Percentiles rank a stretch among this genome's conserved stretches.
phyloP scores from a whole-genome alignment of 176 grass and related monocot species.

The Paspalum vaginatum region DNA sequence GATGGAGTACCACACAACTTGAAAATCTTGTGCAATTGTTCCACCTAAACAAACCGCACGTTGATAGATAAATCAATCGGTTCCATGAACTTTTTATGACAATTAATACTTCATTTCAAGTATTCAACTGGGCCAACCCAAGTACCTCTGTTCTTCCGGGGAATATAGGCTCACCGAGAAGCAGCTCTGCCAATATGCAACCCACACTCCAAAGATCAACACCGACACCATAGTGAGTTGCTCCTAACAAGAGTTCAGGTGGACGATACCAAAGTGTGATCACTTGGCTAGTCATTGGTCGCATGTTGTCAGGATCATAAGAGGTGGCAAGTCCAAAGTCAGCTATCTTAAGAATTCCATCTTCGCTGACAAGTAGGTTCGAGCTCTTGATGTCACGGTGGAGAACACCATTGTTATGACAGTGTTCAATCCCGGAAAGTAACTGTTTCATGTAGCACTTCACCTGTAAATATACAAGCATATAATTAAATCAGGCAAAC shows the following conservation, averaged over 20 bases:
- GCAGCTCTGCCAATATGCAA: constrained; percentile 86
- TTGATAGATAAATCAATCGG: not conserved
- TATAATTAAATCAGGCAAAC: not conserved
- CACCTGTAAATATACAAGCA: constrained; percentile 59
- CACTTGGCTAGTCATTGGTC: constrained; percentile 84
- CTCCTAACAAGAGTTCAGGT: constrained; percentile 86
- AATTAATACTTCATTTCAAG: not conserved
- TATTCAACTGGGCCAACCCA: constrained; percentile 11
- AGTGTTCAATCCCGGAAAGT: constrained; percentile 78
- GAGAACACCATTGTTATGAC: constrained; percentile 76
- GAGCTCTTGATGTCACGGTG: constrained; percentile 97
- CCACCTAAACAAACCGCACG: constrained; percentile 62
- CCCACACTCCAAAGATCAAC: constrained; percentile 98
- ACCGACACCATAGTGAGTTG: constrained; percentile 74
- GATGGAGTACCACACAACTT: constrained; percentile 91
- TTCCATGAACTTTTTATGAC: constrained; percentile 3
- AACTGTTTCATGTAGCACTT: constrained; percentile 97
- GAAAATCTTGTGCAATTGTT: constrained; percentile 96
- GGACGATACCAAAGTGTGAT: constrained; percentile 99
- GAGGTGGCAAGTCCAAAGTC: constrained; percentile 88
- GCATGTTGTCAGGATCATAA: constrained; percentile 57
- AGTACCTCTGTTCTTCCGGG: constrained; percentile 87
- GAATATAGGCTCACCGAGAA: constrained; percentile 74
- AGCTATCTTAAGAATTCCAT: constrained; percentile 91
- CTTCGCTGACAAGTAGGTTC: constrained; percentile 75